Base-by-base conservation (phyloP, 2,329 filamentous ascomycete genomes). In the Colletotrichum orbiculare region DNA sequence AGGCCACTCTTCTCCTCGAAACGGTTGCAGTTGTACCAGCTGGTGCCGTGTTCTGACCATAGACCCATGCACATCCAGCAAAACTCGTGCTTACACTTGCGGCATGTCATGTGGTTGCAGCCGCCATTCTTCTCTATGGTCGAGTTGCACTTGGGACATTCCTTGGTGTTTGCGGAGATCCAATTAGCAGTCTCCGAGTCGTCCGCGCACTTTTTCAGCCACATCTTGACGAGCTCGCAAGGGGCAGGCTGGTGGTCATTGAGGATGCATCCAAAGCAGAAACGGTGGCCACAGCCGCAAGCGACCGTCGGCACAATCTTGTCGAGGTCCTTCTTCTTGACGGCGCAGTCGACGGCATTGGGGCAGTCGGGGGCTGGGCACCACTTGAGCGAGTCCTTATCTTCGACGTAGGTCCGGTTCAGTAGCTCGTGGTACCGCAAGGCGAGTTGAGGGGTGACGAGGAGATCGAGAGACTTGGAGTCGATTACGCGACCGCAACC, bases 41-140 rank as follows among this genome's bases (percentile, higher is more conserved):
- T 97, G 4, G 95, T 99, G 68, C 96, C 96, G 76, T 99, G 96
- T 78, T 99, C 96, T 1, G 94, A 96, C 96, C 96, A 99, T 1
- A 97, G 83, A 0, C 96, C 96, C 96, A 99, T 99, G 74, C 96
- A 99, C 92, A 99, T 98, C 96, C 96, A 99, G 81, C 96, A 99
- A 74, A 99, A 97, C 74, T 97, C 94, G 74, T 97, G 90, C 73
- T 94, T 93, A 82, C 94, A 97, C 78, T 97, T 97, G 61, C 94
- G 85, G 76, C 94, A 97, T 0, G 94, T 97, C 94, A 97, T 97
- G 77, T 97, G 94, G 80, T 97, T 97, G 82, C 94, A 97, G 4
- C 94, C 94, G 56, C 94, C 94, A 70, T 99, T 99, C 87, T 99
- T 99, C 80, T 99, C 96, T 48, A 99, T 99, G 0, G 96, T 99